Evolutionary conservation across 257 asterid species (phyloP), one percentile per base, ranked within the genome.

Genomic region (Penstemon newberryi): DNA sequence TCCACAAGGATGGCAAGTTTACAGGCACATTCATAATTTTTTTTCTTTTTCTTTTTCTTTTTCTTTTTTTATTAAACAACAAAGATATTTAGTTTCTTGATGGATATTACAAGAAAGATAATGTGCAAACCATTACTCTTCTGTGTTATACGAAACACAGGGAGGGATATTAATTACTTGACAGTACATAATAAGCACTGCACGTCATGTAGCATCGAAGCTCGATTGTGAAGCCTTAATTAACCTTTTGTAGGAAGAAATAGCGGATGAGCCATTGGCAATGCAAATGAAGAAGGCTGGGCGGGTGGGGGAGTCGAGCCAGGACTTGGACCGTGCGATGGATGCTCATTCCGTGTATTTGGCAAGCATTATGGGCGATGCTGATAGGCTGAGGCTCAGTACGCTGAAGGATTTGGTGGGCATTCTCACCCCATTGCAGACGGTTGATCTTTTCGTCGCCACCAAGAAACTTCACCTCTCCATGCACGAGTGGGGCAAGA

Each of bases 381-480:
- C 84, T 3, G 84, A 83, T 54, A 41, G 25, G 78, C 71, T 76
- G 18, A 56, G 88, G 73, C 56, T 81, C 52, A 25, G 9, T 56
- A 75, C 81, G 0, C 56, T 83, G 4, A 83, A 69, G 76, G 88
- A 78, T 72, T 39, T 73, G 59, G 44, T 73, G 62, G 45, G n/a
- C 54, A 79, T 84, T 60, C 80, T 82, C 49, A 79, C 66, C 6
- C 85, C 85, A 3, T 8, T 65, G n/a, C 85, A 79, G 68, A 79
- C 61, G 3, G 69, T 73, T 6, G 62, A 82, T 39, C 65, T 84
- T 54, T 85, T 82, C 1, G 56, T 54, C 25, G 78, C 82, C 51
- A 58, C 79, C 52, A 82, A 75, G 76, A 77, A 82, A 40, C 87
- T 84, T 56, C 84, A 79, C 57, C 76, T 84, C 57, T 79, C 78